Evolutionary conservation across 495 filamentous ascomycete species (phyloP), one percentile per base, ranked within the genome.

Genomic region (Delitschia confertaspora): DNA sequence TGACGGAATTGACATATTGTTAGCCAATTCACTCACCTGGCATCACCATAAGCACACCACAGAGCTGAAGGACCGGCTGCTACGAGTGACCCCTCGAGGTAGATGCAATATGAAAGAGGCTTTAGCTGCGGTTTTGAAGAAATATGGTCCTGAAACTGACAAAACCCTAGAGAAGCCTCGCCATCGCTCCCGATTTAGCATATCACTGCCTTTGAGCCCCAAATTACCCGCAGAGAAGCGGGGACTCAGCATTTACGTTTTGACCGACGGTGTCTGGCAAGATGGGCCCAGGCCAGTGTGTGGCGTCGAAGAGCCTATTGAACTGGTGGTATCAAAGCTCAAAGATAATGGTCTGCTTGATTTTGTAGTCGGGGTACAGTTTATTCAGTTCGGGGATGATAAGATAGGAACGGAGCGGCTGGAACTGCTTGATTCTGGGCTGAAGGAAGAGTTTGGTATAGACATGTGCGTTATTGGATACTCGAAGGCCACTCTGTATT

Each of bases 261-360:
- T 70, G 19, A 70, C 67, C 0, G 59, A 67, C 31, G 67, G 59
- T 6, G 45, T 60, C 14, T 70, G 65, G 64, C 54, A 62, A 24
- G 43, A 38, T 4, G 35, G 27, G 5, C 10, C 31, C 6, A 13
- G 23, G 10, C 24, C 42, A 3, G 31, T 50, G 11, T 33, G 38
- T 11, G 51, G 41, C 7, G 51, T 52, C 2, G 47, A 46, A 21
- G 23, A 33, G n/a, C 49, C 56, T 3, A 61, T 66, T 2, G 20
- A 30, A 27, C 33, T 42, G 34, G 40, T 65, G 20, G 56, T 59
- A 4, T 33, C 53, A 2, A 55, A 59, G 38, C 33, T 61, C 13
- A 21, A 45, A 33, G 16, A 43, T 7, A 13, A 60, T 5, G 33
- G 47, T 0, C 21, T 54, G 19, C 47, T 47, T 11, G 41, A 47